phyloP scores from a whole-genome alignment of 2,329 filamentous ascomycete genomes.

The Calonectria ilicicola region DNA sequence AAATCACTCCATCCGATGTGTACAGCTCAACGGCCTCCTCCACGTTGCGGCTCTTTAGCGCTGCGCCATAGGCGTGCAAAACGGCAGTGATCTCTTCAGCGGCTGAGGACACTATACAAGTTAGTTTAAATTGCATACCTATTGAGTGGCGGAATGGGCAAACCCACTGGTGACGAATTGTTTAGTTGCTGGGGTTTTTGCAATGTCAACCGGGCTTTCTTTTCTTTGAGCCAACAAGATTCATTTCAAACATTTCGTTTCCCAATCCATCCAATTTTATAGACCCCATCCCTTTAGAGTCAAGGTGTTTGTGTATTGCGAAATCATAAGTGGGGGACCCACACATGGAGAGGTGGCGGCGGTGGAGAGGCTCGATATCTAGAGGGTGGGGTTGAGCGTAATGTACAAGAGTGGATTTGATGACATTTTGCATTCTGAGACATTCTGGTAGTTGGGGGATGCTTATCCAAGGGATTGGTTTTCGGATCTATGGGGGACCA shows the following conservation, averaged over 20 bases:
- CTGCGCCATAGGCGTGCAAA: conserved; percentile 28
- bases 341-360: not conserved
- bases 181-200: not conserved
- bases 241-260: not conserved
- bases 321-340: not conserved
- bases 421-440: not conserved
- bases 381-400: conserved; percentile 1
- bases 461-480: not conserved
- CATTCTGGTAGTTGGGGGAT: not conserved
- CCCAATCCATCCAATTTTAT: not conserved
- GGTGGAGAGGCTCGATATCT: conserved; percentile 4
- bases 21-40: conserved; percentile 32
- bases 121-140: not conserved
- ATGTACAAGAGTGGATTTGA: not conserved
- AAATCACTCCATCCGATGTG: conserved; percentile 39
- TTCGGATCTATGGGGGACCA: not conserved
- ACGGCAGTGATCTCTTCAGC: conserved; percentile 2
- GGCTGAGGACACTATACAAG: conserved; percentile 7
- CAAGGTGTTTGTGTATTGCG: not conserved
- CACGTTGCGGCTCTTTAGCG: conserved; percentile 30
- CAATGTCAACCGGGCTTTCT: not conserved
- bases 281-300: not conserved
- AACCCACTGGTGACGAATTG: not conserved
- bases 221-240: not conserved
- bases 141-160: no score